A percentile compares a stretch with the other conserved stretches of the same genome.
These are phyloP conservation scores for Fusarium multiceps DNA, from an alignment of 2,329 filamentous ascomycete genomes.

Conservation along the genomic window DNA sequence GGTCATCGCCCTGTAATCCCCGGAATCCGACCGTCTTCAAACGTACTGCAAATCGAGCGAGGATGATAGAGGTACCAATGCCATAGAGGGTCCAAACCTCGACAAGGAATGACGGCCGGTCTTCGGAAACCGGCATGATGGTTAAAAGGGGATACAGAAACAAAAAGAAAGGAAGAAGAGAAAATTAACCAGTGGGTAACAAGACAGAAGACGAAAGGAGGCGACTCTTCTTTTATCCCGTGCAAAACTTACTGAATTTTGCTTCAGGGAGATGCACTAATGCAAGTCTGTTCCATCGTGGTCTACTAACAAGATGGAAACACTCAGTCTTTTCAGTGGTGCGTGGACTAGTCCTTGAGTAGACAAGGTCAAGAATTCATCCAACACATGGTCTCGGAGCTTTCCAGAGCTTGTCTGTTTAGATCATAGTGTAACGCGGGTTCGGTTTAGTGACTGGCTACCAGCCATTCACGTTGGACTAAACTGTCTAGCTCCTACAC, in stretches of 20 bases:
- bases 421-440: not conserved
- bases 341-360: not conserved
- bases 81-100: conserved; percentile 50
- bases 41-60: conserved; percentile 50
- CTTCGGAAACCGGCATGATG: not conserved
- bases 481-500: not conserved
- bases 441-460: not conserved
- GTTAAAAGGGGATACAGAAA: not conserved
- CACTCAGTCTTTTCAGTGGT: not conserved
- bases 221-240: not conserved
- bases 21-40: conserved; percentile 52
- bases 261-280: not conserved
- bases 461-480: not conserved
- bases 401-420: not conserved
- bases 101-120: conserved; percentile 38
- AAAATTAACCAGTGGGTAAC: not conserved
- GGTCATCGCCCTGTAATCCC: conserved; percentile 55
- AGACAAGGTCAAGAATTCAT: no score
- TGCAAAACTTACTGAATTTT: no score
- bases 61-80: conserved; percentile 49
- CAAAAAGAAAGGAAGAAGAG: not conserved
- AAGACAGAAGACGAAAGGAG: not conserved
- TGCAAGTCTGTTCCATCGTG: not conserved
- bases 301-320: not conserved
- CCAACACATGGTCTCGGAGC: not conserved